Evolutionary conservation across 495 filamentous ascomycete genomes (phyloP).

Genomic region (Aspergillus cavernicola): DNA sequence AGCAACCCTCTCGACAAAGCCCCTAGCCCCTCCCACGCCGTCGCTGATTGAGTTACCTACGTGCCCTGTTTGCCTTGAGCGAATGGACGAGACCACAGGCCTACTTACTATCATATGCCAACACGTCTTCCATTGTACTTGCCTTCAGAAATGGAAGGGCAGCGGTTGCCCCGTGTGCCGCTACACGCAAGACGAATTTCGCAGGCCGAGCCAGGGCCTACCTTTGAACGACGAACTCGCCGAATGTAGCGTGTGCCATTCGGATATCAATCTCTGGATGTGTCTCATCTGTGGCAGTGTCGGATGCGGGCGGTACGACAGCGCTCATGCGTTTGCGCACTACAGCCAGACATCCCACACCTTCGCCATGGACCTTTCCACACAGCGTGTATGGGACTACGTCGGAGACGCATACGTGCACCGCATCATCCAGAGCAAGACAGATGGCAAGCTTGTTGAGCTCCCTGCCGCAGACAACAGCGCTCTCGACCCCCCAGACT

Average conservation of each 20-base stretch:
- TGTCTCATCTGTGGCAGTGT: slow-evolving; percentile 91
- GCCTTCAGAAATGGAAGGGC: slow-evolving; percentile 93
- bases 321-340: slow-evolving; percentile 89
- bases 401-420: slow-evolving; percentile 93
- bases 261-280: slow-evolving; percentile 82
- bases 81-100: slow-evolving; percentile 96
- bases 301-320: slow-evolving; percentile 91
- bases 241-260: slow-evolving; percentile 71
- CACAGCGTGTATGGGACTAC: slow-evolving; percentile 98
- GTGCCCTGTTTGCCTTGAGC: slow-evolving; percentile 93
- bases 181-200: slow-evolving; percentile 65
- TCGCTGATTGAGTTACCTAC: slow-evolving; percentile 88
- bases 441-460: slow-evolving; percentile 83
- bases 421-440: slow-evolving; percentile 86
- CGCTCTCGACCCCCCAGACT: slow-evolving; percentile 42
- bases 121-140: slow-evolving; percentile 97
- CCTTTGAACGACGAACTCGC: slow-evolving; percentile 38
- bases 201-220: slow-evolving; percentile 25
- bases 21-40: slow-evolving; percentile 87
- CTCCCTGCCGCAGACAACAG: slow-evolving; percentile 55
- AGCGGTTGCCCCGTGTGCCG: slow-evolving; percentile 92
- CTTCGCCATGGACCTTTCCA: slow-evolving; percentile 87
- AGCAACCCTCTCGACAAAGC: slow-evolving; percentile 63
- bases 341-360: slow-evolving; percentile 85
- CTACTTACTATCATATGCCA: slow-evolving; percentile 95